Percentiles rank a stretch among this genome's conserved stretches.
Conservation (phyloP, 1,284 basidiomycete species). For the Phellopilus nigrolimitatus region DNA sequence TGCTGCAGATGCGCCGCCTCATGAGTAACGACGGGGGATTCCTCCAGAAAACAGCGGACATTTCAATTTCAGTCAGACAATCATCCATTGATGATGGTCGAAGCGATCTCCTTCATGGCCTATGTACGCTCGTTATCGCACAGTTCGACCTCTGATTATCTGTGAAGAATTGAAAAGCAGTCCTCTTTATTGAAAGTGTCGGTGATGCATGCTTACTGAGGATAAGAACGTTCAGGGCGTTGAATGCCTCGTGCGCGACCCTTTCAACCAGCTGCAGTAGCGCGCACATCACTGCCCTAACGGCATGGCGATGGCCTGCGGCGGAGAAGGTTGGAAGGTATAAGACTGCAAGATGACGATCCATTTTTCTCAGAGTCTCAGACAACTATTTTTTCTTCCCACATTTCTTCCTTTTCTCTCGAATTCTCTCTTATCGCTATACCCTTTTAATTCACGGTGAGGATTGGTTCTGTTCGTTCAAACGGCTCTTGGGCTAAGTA, state of each 20-base stretch:
- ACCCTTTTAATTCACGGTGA: conserved; percentile 16
- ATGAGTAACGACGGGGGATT: no score
- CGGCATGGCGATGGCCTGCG: background rate
- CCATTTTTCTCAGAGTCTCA: conserved; percentile 7
- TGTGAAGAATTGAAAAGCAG: conserved; percentile 2
- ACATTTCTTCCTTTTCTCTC: conserved; percentile 13
- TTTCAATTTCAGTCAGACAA: no score
- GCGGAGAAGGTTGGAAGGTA: background rate
- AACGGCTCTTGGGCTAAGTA: conserved; percentile 11
- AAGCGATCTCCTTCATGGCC: no score
- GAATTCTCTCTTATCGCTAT: conserved; percentile 17
- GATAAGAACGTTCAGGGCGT: background rate
- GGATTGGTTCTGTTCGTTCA: conserved; percentile 4
- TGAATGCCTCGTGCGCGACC: conserved; percentile 11
- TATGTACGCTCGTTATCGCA: conserved; percentile 1
- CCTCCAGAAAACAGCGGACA: no score
- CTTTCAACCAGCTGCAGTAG: conserved; percentile 1
- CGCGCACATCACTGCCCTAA: conserved; percentile 3
- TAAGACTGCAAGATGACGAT: conserved; percentile 1
- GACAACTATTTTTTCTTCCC: conserved; percentile 9
- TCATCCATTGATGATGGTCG: no score
- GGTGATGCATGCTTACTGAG: conserved; percentile 7
- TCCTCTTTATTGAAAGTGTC: background rate
- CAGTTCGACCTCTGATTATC: background rate
- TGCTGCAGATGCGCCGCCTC: no score